Percentiles rank a stretch among this genome's conserved stretches.
phyloP scores from a whole-genome alignment of 2,329 filamentous ascomycete species.

The Xylariales sp. region DNA sequence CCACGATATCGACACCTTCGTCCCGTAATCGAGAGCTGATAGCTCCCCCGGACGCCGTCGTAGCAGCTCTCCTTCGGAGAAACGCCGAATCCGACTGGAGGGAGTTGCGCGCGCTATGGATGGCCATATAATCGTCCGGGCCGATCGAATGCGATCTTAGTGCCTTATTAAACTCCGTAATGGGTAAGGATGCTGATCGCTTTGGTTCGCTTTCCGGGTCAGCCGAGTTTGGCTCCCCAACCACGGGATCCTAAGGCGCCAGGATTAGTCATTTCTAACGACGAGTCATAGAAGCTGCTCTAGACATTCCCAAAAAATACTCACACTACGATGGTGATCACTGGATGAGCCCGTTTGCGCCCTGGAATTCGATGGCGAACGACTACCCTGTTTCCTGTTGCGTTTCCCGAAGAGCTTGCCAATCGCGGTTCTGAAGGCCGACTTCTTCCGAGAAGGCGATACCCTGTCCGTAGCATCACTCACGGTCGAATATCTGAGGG shows the following conservation, averaged over 20 bases:
- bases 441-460: constrained; percentile 66
- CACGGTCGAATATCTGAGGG: constrained; percentile 60
- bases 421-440: constrained; percentile 66
- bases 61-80: constrained; percentile 56
- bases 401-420: constrained; percentile 67
- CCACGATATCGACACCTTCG: constrained; percentile 60
- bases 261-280: constrained; percentile 22
- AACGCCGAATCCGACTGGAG: constrained; percentile 59
- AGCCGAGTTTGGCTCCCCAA: constrained; percentile 48
- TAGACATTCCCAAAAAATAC: constrained; percentile 43
- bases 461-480: constrained; percentile 56
- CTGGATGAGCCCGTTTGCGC: constrained; percentile 45
- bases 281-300: not conserved
- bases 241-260: constrained; percentile 54
- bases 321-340: constrained; percentile 63
- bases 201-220: constrained; percentile 57
- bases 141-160: constrained; percentile 71
- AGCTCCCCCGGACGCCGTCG: constrained; percentile 57
- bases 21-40: constrained; percentile 53
- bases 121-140: constrained; percentile 64
- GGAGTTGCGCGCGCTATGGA: constrained; percentile 66
- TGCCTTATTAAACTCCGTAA: constrained; percentile 70
- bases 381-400: constrained; percentile 61
- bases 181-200: constrained; percentile 68
- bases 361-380: constrained; percentile 48